Percentiles rank a stretch among this genome's conserved stretches.
These are phyloP conservation scores for Botrytis galanthina DNA, from an alignment of 2,329 filamentous ascomycete species.

Conservation along the genomic window DNA sequence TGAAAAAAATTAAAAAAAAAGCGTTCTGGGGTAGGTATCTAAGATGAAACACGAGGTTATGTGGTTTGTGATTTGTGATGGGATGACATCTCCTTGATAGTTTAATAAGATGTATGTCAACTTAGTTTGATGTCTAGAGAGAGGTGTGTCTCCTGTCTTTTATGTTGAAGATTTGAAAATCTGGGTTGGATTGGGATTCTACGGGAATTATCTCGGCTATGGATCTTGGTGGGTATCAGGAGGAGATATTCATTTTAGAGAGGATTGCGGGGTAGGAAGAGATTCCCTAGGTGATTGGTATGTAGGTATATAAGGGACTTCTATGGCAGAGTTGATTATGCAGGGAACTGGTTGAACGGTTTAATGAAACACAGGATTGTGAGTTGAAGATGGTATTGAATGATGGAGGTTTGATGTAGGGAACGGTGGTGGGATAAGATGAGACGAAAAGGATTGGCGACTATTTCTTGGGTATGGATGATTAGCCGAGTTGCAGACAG, in stretches of 20 bases:
- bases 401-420: background rate
- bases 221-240: no score
- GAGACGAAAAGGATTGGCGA: background rate
- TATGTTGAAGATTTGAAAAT: background rate
- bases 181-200: background rate
- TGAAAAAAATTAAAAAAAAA: no score
- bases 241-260: no score
- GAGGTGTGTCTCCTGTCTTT: background rate
- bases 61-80: background rate
- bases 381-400: background rate
- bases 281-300: no score
- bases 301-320: no score
- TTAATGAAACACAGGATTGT: fast-evolving
- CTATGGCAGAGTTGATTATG: background rate
- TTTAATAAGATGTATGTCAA: background rate
- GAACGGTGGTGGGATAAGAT: background rate
- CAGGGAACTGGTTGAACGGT: background rate
- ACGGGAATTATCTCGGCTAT: no score
- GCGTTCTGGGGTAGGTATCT: no score
- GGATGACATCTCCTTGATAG: background rate
- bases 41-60: fast-evolving
- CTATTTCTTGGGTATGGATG: no score
- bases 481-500: no score
- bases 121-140: fast-evolving
- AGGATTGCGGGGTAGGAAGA: no score